Percentiles rank a stretch among this genome's conserved stretches.
Conservation (phyloP, 1,284 basidiomycete species). For the Ganoderma multipileum region DNA sequence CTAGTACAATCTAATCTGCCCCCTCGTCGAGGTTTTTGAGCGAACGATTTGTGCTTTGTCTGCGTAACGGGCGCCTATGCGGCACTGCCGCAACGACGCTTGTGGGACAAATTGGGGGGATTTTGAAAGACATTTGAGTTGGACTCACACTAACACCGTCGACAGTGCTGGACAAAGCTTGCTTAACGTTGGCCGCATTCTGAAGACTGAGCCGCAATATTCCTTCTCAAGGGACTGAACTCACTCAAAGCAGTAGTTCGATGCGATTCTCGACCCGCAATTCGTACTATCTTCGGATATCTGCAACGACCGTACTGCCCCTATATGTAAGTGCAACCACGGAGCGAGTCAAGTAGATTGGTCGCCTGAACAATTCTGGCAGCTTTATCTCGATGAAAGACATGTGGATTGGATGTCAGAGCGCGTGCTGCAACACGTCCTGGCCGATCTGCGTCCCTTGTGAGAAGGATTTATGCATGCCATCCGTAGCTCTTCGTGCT, state of each 20-base stretch:
- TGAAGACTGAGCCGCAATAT: not conserved
- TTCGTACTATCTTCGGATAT: conserved; percentile 74
- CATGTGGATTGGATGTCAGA: conserved; percentile 86
- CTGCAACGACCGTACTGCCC: conserved; percentile 67
- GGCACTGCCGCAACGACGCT: not conserved
- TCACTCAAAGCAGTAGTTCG: not conserved
- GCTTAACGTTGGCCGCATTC: too few species aligned
- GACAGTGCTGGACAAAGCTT: too few species aligned
- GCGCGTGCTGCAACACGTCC: conserved; percentile 68
- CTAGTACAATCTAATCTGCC: conserved; percentile 1
- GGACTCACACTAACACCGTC: too few species aligned
- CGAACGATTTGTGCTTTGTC: too few species aligned
- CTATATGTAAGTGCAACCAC: conserved; percentile 59
- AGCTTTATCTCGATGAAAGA: conserved; percentile 82
- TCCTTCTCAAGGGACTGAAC: not conserved
- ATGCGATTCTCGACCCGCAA: conserved; percentile 61
- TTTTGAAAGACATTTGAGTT: too few species aligned
- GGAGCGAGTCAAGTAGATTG: not conserved
- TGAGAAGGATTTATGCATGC: conserved; percentile 40
- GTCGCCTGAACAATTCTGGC: conserved; percentile 7
- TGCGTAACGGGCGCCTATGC: not conserved
- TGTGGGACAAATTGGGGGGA: too few species aligned
- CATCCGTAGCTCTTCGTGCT: not conserved
- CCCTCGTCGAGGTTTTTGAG: not conserved
- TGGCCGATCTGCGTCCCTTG: conserved; percentile 75